Evolutionary conservation across 352 stramenopile genomes (phyloP).

Genomic region (Pythium periplocum): DNA sequence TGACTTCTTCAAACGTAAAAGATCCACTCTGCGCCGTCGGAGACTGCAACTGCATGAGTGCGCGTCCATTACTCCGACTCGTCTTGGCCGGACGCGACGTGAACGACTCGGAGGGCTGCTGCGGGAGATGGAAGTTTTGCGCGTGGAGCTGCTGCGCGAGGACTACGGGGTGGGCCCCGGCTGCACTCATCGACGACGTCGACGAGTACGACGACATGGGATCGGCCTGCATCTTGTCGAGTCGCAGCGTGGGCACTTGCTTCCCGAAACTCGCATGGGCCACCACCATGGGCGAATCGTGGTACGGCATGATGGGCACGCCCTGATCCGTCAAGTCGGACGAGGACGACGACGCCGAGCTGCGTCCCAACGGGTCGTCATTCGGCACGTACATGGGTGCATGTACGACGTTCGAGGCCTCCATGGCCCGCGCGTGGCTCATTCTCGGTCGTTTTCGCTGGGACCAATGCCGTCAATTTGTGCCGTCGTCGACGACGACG

Average conservation of each 20-base stretch:
- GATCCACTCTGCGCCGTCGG: slow-evolving; percentile 10
- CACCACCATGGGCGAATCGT: not conserved
- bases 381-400: too few relatives aligned
- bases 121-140: slow-evolving; percentile 2
- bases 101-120: slow-evolving; percentile 1
- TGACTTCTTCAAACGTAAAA: slow-evolving; percentile 39
- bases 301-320: slow-evolving; percentile 19
- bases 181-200: too few relatives aligned
- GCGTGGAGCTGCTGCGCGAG: too few relatives aligned
- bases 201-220: not conserved
- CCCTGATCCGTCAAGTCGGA: slow-evolving; percentile 22
- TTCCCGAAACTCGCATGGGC: not conserved
- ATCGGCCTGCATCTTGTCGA: slow-evolving; percentile 6
- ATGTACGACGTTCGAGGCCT: slow-evolving; percentile 6
- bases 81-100: not conserved
- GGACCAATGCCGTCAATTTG: not conserved
- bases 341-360: slow-evolving; percentile 18
- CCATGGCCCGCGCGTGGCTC: slow-evolving; percentile 6
- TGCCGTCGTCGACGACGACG: not conserved
- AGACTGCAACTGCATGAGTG: slow-evolving; percentile 16
- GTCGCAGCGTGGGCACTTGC: slow-evolving; percentile 1
- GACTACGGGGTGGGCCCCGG: too few relatives aligned
- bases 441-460: slow-evolving; percentile 3
- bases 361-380: slow-evolving; percentile 9
- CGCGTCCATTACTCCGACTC: not conserved